Evolutionary conservation across 257 asterid genomes (phyloP), one percentile per base, ranked within the genome.

Genomic region (Dorcoceras hygrometricum): DNA sequence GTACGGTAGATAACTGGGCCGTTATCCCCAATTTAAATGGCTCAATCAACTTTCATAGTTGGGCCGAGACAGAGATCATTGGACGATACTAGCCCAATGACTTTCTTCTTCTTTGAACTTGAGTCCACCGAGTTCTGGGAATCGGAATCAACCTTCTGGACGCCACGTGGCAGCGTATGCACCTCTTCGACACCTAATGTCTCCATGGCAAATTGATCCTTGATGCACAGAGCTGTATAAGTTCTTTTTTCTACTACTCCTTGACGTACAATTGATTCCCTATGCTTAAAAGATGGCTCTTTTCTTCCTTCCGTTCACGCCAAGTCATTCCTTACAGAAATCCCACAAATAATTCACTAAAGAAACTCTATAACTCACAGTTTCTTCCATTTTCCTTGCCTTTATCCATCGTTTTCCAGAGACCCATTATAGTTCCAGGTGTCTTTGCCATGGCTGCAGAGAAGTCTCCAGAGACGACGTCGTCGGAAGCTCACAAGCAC

Each of bases 371-470:
- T 24, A 23, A 62, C 68, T 67, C 62, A 1, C 20, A 24, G 24
- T 23, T 63, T 3, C 31, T 63, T 18, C 62, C 79, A 22, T 66
- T 70, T 62, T 68, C 72, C 23, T 73, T 69, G 80, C 83, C 84
- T 29, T 69, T 78, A 10, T 78, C 87, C 8, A 22, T 77, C 16
- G 63, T 77, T 22, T 76, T 51, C 14, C 6, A 39, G 57, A 79
- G 87, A 23, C 79, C 78, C 32, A 57, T 87, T 12, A 76, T 70
- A 63, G 58, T 75, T 61, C 62, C 78, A 0, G 75, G 77, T 69
- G 72, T 72, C 68, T 56, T 59, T 7, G 81, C 95, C 65, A 93
- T 89, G 96, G 90, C 90, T 16, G 85, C 80, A 27, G 76, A 85
- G 22, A 71, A 63, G 54, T 71, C 89, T 46, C 69, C 81, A 11